Percentiles rank a stretch among this genome's conserved stretches.
Conservation (phyloP, 176 grass and related monocot genomes). For the Thinopyrum elongatum region DNA sequence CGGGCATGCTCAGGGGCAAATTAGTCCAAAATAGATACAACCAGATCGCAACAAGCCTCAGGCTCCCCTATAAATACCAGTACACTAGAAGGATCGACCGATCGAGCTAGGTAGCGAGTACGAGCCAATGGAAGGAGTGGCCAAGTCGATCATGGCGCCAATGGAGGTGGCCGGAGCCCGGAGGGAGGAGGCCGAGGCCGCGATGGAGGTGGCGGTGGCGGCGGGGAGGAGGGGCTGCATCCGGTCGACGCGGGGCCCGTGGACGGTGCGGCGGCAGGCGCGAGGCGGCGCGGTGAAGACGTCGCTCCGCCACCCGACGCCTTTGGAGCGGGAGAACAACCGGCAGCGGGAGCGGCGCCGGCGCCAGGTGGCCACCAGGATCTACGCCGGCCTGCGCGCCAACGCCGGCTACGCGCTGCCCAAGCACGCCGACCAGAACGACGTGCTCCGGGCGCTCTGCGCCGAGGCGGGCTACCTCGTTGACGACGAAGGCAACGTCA, state of each 20-base stretch:
- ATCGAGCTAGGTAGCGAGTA: neutral
- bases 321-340: conserved; percentile 84
- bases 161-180: conserved; percentile 18
- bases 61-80: conserved; percentile 34
- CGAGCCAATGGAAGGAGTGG: neutral
- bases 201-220: neutral
- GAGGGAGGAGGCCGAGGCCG: conserved; percentile 24
- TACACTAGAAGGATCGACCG: neutral
- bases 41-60: conserved; percentile 15
- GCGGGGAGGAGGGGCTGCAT: conserved; percentile 62
- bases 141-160: neutral
- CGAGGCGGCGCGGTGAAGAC: conserved; percentile 44
- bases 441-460: conserved; percentile 80
- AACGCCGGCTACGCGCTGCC: conserved; percentile 64
- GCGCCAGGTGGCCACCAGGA: conserved; percentile 58
- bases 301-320: conserved; percentile 65
- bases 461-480: conserved; percentile 75
- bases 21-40: too few species aligned
- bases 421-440: conserved; percentile 91
- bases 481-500: conserved; percentile 73
- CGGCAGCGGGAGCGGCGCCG: conserved; percentile 63
- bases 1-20: too few species aligned
- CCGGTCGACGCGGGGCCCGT: conserved; percentile 63
- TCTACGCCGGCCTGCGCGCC: conserved; percentile 67
- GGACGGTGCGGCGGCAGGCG: conserved; percentile 56